Percentiles rank a stretch among this genome's conserved stretches.
Conservation (phyloP, 2,329 filamentous ascomycete species). For the Taxawa tesnikishii region DNA sequence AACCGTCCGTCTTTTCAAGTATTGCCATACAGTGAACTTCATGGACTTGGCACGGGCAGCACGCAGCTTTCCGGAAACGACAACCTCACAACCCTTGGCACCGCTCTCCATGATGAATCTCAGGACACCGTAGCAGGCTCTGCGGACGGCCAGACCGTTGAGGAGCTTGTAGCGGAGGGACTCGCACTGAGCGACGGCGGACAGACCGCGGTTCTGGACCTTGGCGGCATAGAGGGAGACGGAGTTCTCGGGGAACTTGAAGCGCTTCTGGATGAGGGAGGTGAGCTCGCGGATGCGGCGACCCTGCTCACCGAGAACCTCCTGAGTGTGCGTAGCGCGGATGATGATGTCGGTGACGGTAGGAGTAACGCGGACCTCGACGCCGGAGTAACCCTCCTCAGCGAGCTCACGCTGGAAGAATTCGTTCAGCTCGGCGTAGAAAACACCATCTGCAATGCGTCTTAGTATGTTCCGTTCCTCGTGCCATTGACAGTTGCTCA, state of each 20-base stretch:
- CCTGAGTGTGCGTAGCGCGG: slow-evolving; percentile 99
- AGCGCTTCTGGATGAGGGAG: slow-evolving; percentile 99
- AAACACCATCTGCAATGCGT: slow-evolving; percentile 67
- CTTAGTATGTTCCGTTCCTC: slow-evolving; percentile 8
- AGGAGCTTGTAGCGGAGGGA: slow-evolving; percentile 99
- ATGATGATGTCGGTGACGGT: slow-evolving; percentile 99
- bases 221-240: slow-evolving; percentile 99
- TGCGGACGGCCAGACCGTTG: slow-evolving; percentile 95
- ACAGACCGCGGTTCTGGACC: slow-evolving; percentile 99
- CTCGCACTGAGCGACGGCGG: slow-evolving; percentile 99
- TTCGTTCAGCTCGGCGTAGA: slow-evolving; percentile 99
- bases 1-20: neutral
- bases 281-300: slow-evolving; percentile 99
- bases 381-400: slow-evolving; percentile 99
- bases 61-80: slow-evolving; percentile 97
- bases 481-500: no score
- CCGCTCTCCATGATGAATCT: slow-evolving; percentile 99
- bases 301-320: slow-evolving; percentile 99
- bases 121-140: slow-evolving; percentile 99
- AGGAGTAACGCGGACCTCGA: slow-evolving; percentile 98
- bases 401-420: slow-evolving; percentile 99
- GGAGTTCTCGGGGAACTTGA: slow-evolving; percentile 99
- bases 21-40: slow-evolving; percentile 85
- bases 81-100: slow-evolving; percentile 99
- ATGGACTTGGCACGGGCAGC: slow-evolving; percentile 99